Conservation (phyloP, 495 filamentous ascomycete species). For the Aspergillus bertholletiae region DNA sequence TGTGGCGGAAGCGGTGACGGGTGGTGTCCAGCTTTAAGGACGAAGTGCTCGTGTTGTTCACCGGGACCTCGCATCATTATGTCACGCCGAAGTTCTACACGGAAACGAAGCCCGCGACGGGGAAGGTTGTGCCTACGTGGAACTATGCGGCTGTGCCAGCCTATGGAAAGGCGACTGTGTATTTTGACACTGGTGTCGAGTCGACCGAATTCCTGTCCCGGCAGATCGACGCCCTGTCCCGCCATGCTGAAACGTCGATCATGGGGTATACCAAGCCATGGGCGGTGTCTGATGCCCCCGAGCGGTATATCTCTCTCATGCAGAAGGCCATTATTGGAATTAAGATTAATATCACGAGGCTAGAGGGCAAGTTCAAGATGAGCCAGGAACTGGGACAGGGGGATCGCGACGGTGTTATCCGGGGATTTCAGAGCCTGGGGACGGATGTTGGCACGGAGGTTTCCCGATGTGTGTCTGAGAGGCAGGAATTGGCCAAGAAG, state of each 20-base stretch:
- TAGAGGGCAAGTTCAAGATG: conserved; percentile 58
- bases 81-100: conserved; percentile 59
- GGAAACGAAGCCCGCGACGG: conserved; percentile 51
- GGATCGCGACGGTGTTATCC: conserved; percentile 44
- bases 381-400: conserved; percentile 48
- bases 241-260: conserved; percentile 38
- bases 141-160: conserved; percentile 56
- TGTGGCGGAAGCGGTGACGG: conserved; percentile 11
- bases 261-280: conserved; percentile 48
- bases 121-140: conserved; percentile 61
- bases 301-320: conserved; percentile 42
- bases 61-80: conserved; percentile 47
- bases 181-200: conserved; percentile 34
- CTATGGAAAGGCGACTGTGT: conserved; percentile 50
- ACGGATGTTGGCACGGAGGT: conserved; percentile 27
- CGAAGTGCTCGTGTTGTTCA: conserved; percentile 51
- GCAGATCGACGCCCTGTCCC: conserved; percentile 45
- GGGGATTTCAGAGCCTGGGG: conserved; percentile 45
- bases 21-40: conserved; percentile 14
- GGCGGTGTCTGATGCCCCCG: conserved; percentile 49
- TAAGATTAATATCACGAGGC: conserved; percentile 41
- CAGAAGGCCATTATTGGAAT: conserved; percentile 54
- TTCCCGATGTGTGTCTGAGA: too few species aligned
- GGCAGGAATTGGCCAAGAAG: not conserved
- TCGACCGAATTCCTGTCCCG: conserved; percentile 37